Evolutionary conservation across 2,329 filamentous ascomycete genomes (phyloP).

Genomic region (Xylariaceae sp.): DNA sequence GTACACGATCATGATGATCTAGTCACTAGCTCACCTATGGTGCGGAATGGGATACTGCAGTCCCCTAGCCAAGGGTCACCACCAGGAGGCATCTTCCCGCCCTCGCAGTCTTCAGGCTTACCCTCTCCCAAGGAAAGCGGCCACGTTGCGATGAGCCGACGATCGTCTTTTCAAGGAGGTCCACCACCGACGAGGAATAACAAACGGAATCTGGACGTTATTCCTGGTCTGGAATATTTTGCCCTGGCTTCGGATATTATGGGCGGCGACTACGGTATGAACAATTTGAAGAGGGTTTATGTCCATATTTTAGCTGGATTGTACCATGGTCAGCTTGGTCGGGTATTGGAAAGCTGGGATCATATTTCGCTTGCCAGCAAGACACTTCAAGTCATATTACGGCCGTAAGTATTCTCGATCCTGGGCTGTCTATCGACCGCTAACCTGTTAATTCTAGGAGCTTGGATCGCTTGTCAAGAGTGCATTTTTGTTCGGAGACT

Average conservation of each 20-base stretch:
- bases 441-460: conserved; percentile 35
- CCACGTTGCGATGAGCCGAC: conserved; percentile 44
- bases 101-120: conserved; percentile 49
- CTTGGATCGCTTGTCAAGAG: conserved; percentile 45
- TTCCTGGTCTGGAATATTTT: conserved; percentile 89
- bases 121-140: conserved; percentile 54
- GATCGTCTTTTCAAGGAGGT: conserved; percentile 50
- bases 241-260: conserved; percentile 83
- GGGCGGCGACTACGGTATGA: conserved; percentile 74
- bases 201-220: conserved; percentile 71
- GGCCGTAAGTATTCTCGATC: conserved; percentile 55
- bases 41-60: conserved; percentile 50
- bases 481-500: conserved; percentile 32
- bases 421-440: too few species aligned
- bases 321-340: conserved; percentile 83
- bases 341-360: conserved; percentile 79
- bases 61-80: conserved; percentile 58
- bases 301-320: conserved; percentile 80
- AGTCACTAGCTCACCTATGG: conserved; percentile 37
- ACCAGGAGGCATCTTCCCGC: conserved; percentile 39
- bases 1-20: conserved; percentile 47
- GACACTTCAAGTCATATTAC: conserved; percentile 68
- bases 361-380: conserved; percentile 58
- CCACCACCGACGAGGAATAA: conserved; percentile 27
- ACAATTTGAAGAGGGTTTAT: conserved; percentile 80